Conservation (phyloP, 441 rosid species). For the Biscutella auriculata region DNA sequence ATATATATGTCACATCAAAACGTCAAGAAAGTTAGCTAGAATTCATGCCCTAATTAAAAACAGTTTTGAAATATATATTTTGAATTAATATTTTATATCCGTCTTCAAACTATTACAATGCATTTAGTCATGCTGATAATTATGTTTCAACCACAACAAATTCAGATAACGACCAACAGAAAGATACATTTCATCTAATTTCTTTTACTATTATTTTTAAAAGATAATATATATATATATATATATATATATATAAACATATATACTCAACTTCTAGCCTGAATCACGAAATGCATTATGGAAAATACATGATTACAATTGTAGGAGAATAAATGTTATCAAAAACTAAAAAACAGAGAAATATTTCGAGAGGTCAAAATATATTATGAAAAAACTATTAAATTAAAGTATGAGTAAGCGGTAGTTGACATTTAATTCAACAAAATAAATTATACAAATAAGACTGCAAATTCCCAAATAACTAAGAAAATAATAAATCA, state of each 20-base stretch:
- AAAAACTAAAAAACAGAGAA: neutral
- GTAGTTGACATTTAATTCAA: constrained; percentile 19
- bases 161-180: constrained; percentile 9
- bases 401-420: neutral
- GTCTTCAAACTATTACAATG: neutral
- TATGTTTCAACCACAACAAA: constrained; percentile 8
- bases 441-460: constrained; percentile 5
- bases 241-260: no score
- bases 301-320: neutral
- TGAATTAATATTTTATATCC: no score
- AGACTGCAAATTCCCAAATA: neutral
- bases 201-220: neutral
- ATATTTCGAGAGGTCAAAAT: constrained; percentile 4
- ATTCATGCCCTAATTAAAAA: no score
- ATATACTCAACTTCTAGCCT: neutral
- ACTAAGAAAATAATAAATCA: constrained; percentile 8
- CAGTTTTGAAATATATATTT: no score
- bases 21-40: no score
- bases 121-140: constrained; percentile 5
- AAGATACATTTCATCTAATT: constrained; percentile 16
- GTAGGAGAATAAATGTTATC: constrained; percentile 2
- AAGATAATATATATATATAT: no score
- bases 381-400: neutral
- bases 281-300: neutral
- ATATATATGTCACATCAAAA: no score